A percentile compares a stretch with the other conserved stretches of the same genome.
Evolutionary conservation across 176 grass and related monocot species (phyloP).

Genomic region (Hordeum marinum): DNA sequence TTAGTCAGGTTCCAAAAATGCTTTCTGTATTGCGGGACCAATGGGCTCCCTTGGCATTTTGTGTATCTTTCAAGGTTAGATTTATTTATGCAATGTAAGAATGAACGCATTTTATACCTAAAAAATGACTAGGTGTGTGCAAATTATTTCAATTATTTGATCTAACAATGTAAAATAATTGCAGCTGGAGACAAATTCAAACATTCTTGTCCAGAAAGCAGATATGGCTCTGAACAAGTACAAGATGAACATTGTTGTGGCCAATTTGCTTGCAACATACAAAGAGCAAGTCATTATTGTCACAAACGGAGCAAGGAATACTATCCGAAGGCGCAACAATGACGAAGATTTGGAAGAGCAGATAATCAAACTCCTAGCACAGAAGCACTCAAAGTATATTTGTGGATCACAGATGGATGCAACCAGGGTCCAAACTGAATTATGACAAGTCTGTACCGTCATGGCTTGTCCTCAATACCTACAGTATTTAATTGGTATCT

Average conservation of each 20-base stretch:
- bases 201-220: conserved; percentile 70
- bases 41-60: conserved; percentile 79
- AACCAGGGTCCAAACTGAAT: conserved; percentile 11
- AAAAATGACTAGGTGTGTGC: neutral
- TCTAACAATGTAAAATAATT: neutral
- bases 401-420: neutral
- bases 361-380: conserved; percentile 45
- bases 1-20: conserved; percentile 88
- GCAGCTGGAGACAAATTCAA: conserved; percentile 88
- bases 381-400: conserved; percentile 54
- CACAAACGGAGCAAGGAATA: conserved; percentile 33
- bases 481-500: neutral
- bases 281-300: conserved; percentile 69
- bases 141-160: neutral
- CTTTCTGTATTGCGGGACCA: conserved; percentile 59
- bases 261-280: conserved; percentile 76
- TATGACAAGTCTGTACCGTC: neutral
- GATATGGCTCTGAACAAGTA: conserved; percentile 66
- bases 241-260: conserved; percentile 67
- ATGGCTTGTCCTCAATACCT: neutral
- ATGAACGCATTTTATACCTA: neutral
- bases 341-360: conserved; percentile 68
- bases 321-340: conserved; percentile 17
- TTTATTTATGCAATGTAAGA: neutral
- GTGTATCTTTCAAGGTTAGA: conserved; percentile 85